Base-by-base conservation (phyloP, 2,329 filamentous ascomycete genomes). In the Graphiopsis chlorocephala region DNA sequence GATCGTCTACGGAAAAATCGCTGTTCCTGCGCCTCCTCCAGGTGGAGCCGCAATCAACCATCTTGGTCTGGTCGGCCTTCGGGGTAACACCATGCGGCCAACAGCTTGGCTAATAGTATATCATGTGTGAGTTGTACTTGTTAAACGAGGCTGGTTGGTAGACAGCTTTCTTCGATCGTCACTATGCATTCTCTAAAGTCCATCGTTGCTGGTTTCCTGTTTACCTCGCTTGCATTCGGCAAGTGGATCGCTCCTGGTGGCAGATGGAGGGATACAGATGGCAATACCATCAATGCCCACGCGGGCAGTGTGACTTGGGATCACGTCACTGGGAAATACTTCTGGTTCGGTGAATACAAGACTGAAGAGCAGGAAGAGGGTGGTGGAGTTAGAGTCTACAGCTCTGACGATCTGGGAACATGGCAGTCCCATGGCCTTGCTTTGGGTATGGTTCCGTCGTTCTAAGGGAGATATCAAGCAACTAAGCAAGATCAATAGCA, bases 281-380 rank as follows among this genome's bases (percentile, higher is more conserved):
- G 85, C 0, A 81, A 84, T n/a, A 72, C 87, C 14, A 82, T 88
- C 61, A 88, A 86, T 61, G 86, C 86, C 1, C 86, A 89, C 71
- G 86, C 86, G 1, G 86, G 86, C 1, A 82, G 82, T 14, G 77
- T 88, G 7, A 81, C 81, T 0, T 72, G 84, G 0, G 84, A 88
- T 47, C 74, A 82, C 45, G 79, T 80, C 5, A 80, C 80, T 0
- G 82, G 82, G 17, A 84, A 80, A 65, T 88, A 86, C 72, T 88
- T 82, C 75, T 83, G 82, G 80, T 88, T 88, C 64, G 86, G 86
- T 38, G 86, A 88, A 71, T 84, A 86, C 75, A 88, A 88, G 75
- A 75, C 80, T 12, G 73, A 88, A 68, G 84, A 81, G 0, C 84
- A 86, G 66, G 79, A 78, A 8, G 86, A 88, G 70, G 86, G 86